phyloP scores from a whole-genome alignment of 1,284 basidiomycete genomes.

The Ceratobasidium sp. region DNA sequence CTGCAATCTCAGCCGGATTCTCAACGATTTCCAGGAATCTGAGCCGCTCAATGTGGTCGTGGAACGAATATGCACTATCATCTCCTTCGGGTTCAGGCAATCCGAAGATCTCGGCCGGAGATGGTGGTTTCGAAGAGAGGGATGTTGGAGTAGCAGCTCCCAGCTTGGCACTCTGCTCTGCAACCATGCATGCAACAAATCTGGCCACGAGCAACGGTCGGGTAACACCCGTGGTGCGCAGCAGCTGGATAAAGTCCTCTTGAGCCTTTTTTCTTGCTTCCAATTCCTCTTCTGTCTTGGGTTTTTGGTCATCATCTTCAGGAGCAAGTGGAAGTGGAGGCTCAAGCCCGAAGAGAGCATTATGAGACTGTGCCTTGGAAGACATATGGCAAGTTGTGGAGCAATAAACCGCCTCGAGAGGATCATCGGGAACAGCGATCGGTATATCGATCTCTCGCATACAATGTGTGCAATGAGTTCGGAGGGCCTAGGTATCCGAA shows the following conservation, averaged over 20 bases:
- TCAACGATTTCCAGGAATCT: constrained; percentile 64
- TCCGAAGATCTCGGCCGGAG: constrained; percentile 47
- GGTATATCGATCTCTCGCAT: constrained; percentile 61
- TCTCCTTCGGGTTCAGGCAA: constrained; percentile 52
- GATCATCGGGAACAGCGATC: constrained; percentile 59
- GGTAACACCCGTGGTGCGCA: constrained; percentile 58
- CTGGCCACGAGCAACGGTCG: constrained; percentile 67
- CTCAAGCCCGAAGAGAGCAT: constrained; percentile 72
- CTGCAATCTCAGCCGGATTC: constrained; percentile 54
- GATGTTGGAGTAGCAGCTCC: constrained; percentile 44
- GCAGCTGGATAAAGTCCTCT: constrained; percentile 60
- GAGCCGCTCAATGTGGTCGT: constrained; percentile 76
- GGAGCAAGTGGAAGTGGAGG: constrained; percentile 56
- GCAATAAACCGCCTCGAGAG: constrained; percentile 69
- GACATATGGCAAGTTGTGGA: constrained; percentile 68
- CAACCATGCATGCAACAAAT: constrained; percentile 73
- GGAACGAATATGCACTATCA: constrained; percentile 63
- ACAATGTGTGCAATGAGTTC: constrained; percentile 75
- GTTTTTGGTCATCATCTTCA: constrained; percentile 52
- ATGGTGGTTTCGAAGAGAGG: constrained; percentile 45
- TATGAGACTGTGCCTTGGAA: constrained; percentile 65
- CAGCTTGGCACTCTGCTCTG: constrained; percentile 67
- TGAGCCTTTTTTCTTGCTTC: constrained; percentile 60
- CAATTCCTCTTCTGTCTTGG: constrained; percentile 49
- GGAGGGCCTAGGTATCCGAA: constrained; percentile 60